phyloP scores from a whole-genome alignment of 352 stramenopile species.

The Phytophthora lateralis region DNA sequence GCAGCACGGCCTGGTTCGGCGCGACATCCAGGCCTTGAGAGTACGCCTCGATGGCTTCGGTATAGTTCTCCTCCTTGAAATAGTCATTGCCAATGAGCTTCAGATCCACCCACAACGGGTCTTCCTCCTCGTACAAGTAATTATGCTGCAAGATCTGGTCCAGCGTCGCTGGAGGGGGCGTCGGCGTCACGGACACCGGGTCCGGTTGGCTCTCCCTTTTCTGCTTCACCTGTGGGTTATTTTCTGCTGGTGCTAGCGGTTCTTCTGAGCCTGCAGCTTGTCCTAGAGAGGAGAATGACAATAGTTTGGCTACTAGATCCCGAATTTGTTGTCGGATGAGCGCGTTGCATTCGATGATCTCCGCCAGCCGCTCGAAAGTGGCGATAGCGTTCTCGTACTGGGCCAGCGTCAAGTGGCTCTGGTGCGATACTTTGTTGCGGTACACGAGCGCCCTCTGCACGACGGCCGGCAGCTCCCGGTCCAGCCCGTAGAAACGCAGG shows the following conservation, averaged over 20 bases:
- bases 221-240: neutral
- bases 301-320: constrained; percentile 34
- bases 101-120: constrained; percentile 33
- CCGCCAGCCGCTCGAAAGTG: constrained; percentile 42
- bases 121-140: constrained; percentile 25
- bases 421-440: constrained; percentile 46
- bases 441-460: constrained; percentile 39
- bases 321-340: constrained; percentile 37
- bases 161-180: constrained; percentile 17
- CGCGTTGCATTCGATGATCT: constrained; percentile 41
- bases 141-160: constrained; percentile 37
- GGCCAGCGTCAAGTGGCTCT: constrained; percentile 34
- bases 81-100: constrained; percentile 44
- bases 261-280: constrained; percentile 1
- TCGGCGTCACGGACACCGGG: neutral
- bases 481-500: constrained; percentile 29
- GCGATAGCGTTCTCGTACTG: constrained; percentile 40
- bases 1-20: constrained; percentile 36
- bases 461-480: constrained; percentile 33
- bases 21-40: constrained; percentile 33
- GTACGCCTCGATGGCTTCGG: constrained; percentile 37
- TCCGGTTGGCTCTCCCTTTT: neutral
- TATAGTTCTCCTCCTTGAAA: constrained; percentile 42
- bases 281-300: constrained; percentile 23
- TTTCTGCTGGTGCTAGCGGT: constrained; percentile 2